A percentile compares a stretch with the other conserved stretches of the same genome.
These are phyloP conservation scores for Penicillium steckii DNA, from an alignment of 495 filamentous ascomycete genomes.

Conservation along the genomic window DNA sequence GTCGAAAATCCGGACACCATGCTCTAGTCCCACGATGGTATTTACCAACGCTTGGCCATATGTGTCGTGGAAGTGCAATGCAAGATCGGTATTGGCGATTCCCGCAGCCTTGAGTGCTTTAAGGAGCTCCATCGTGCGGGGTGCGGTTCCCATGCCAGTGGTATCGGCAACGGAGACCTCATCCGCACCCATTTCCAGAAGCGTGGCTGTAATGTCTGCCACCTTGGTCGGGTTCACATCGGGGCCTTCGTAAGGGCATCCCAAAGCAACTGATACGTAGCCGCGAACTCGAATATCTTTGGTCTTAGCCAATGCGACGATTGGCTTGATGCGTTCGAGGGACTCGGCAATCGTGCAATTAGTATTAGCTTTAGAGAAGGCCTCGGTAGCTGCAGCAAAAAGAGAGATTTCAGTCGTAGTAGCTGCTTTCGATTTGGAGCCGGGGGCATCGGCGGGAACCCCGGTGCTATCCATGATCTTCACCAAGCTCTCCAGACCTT, in stretches of 20 bases:
- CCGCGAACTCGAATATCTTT: constrained; percentile 75
- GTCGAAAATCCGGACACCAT: constrained; percentile 88
- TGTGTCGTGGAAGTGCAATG: constrained; percentile 96
- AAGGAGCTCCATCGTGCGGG: constrained; percentile 69
- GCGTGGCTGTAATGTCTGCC: constrained; percentile 73
- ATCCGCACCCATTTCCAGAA: constrained; percentile 94
- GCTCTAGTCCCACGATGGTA: constrained; percentile 79
- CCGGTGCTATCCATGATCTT: constrained; percentile 43
- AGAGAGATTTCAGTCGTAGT: constrained; percentile 75
- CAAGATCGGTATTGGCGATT: constrained; percentile 75
- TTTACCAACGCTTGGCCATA: constrained; percentile 95
- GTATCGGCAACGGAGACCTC: constrained; percentile 94
- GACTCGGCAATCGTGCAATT: constrained; percentile 87
- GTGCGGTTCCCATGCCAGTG: constrained; percentile 93
- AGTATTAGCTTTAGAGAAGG: constrained; percentile 86
- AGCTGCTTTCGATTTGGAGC: constrained; percentile 28
- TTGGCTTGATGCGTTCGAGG: constrained; percentile 69
- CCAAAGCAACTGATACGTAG: constrained; percentile 92
- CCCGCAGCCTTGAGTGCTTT: constrained; percentile 71
- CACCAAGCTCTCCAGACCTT: constrained; percentile 64
- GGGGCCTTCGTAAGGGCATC: constrained; percentile 91
- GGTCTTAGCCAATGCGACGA: constrained; percentile 72
- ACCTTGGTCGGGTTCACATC: constrained; percentile 76
- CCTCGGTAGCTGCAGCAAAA: constrained; percentile 89
- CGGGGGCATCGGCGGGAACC: constrained; percentile 39